A percentile compares a stretch with the other conserved stretches of the same genome.
Evolutionary conservation across 148 eudicot species (phyloP).

Genomic region (Arbutus unedo): DNA sequence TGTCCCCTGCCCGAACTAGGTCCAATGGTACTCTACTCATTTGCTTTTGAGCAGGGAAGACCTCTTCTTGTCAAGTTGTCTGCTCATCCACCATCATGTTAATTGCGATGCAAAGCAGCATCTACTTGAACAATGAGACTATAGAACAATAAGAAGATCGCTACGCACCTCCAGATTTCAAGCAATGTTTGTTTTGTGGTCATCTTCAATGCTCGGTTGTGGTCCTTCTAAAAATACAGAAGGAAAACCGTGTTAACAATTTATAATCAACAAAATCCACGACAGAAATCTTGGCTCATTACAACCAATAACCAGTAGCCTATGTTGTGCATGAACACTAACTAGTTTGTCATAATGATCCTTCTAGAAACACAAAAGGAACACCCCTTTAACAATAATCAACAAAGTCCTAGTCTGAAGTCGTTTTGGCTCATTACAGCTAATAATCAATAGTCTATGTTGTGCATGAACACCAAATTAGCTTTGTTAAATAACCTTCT

Average conservation of each 20-base stretch:
- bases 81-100: neutral
- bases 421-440: neutral
- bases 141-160: neutral
- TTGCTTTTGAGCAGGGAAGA: too few relatives aligned
- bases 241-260: neutral
- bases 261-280: slow-evolving; percentile 7
- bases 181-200: slow-evolving; percentile 70
- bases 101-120: neutral
- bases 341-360: too few relatives aligned
- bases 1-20: too few relatives aligned
- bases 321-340: neutral
- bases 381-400: too few relatives aligned
- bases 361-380: too few relatives aligned
- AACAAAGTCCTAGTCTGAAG: neutral
- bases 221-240: slow-evolving; percentile 56
- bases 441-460: neutral
- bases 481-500: neutral
- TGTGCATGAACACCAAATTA: neutral
- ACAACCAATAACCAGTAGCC: neutral
- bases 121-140: neutral
- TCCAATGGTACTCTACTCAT: too few relatives aligned
- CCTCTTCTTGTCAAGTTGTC: too few relatives aligned
- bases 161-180: slow-evolving; percentile 80
- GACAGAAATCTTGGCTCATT: neutral
- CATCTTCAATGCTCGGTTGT: slow-evolving; percentile 61